Base-by-base conservation (phyloP, 805 yeast genomes). In the Starmerella asiatica region DNA sequence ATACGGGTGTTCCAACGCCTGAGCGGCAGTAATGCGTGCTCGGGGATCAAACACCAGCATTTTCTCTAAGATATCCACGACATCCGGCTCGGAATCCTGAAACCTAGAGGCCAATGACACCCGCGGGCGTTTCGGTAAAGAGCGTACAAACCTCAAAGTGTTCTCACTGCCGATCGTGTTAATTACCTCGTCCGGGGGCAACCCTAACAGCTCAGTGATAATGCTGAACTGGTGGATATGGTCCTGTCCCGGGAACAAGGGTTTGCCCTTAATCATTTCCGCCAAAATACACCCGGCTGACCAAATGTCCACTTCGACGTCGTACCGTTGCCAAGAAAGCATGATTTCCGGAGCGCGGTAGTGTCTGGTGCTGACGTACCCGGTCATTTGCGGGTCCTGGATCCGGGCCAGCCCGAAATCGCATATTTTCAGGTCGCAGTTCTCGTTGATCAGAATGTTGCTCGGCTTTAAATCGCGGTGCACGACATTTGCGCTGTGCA, bases 311-410 rank as follows among this genome's bases (percentile, higher is more conserved):
- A 88, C 97, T 62, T 86, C 96, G 7, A 83, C 78, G 56, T 86
- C 95, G 62, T 88, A 88, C 57, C 88, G 84, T 60, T 88, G 98
- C 97, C 97, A 88, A 21, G 96, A 85, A 48, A 88, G 71, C 98
- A 88, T 88, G 61, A 88, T 88, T 59, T 88, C 98, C 2, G 98
- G 98, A 0, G 97, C 98, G 47, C 98, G 73, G 62, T 88, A 88
- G 65, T 85, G 88, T 55, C 98, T 64, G 3, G 98, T 88, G 4
- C 93, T 79, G 15, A 88, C 98, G 59, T 88, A 88, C 8, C 97
- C 98, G 1, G 97, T 88, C 98, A 88, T 88, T 60, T 88, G 97
- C 12, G 96, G 95, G 63, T 88, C 98, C 65, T 88, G 96, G 56
- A 88, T 81, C 57, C 98, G 73, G 26, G 97, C 97, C 45, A 88